phyloP scores from a whole-genome alignment of 1,284 basidiomycete species.

The Ganoderma resinaceum region DNA sequence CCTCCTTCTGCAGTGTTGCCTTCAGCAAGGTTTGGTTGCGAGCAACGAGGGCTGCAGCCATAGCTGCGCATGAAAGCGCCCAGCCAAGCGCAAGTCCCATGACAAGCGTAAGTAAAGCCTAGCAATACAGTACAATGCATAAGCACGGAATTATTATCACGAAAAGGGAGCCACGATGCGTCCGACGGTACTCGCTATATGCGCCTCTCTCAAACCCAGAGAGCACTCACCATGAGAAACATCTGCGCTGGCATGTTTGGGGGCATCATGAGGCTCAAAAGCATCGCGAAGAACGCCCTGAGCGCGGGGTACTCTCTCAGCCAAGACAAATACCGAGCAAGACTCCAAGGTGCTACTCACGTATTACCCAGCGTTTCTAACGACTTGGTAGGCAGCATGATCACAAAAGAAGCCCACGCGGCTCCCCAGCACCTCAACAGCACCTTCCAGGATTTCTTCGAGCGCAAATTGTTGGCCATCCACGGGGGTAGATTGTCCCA shows the following conservation, averaged over 20 bases:
- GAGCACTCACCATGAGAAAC: conserved; percentile 44
- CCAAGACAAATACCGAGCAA: conserved; percentile 6
- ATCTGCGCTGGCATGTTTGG: conserved; percentile 47
- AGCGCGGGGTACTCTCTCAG: conserved; percentile 7
- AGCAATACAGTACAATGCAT: neutral
- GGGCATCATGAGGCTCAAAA: conserved; percentile 45
- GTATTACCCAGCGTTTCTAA: conserved; percentile 41
- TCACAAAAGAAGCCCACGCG: conserved; percentile 40
- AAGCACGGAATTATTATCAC: neutral
- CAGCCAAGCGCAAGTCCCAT: conserved; percentile 75
- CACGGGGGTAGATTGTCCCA: conserved; percentile 41
- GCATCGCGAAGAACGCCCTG: conserved; percentile 46
- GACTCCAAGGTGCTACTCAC: conserved; percentile 31
- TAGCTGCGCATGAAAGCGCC: conserved; percentile 77
- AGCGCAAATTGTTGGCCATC: conserved; percentile 39
- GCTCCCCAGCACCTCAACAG: conserved; percentile 43
- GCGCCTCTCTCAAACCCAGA: neutral
- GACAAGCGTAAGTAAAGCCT: conserved; percentile 56
- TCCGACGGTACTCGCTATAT: neutral
- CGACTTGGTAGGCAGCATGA: conserved; percentile 41
- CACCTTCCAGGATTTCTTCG: conserved; percentile 38
- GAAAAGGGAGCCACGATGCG: neutral
- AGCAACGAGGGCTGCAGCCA: conserved; percentile 69
- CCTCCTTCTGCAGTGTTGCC: conserved; percentile 52
- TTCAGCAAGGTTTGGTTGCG: conserved; percentile 60